These are phyloP conservation scores for Emmonsiellopsis sp. DNA, from an alignment of 2,329 filamentous ascomycete species.

Conservation along the genomic window DNA sequence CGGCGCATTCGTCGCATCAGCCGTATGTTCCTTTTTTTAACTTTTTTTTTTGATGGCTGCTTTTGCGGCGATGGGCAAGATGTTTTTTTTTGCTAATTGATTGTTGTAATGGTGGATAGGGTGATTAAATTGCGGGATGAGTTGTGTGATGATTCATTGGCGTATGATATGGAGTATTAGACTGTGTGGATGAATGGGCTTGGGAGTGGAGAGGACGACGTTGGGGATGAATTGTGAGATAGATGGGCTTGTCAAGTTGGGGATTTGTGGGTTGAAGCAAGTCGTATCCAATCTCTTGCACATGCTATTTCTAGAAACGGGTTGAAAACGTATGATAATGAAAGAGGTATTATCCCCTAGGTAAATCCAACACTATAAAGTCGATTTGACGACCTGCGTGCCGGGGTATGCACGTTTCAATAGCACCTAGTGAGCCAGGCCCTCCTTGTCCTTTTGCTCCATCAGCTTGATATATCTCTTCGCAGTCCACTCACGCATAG, in stretches of 20 bases:
- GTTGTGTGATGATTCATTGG: slow-evolving; percentile 33
- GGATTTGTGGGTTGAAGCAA: neutral
- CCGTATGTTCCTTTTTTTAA: slow-evolving; percentile 24
- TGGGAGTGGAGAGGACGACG: neutral
- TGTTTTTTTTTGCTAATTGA: neutral
- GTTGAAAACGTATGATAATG: too few relatives aligned
- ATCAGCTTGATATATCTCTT: slow-evolving; percentile 6
- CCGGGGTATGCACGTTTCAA: too few relatives aligned
- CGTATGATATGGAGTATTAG: slow-evolving; percentile 33
- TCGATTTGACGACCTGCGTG: too few relatives aligned
- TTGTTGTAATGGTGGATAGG: slow-evolving; percentile 15
- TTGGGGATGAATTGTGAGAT: neutral
- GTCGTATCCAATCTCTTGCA: neutral
- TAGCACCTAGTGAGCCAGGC: neutral
- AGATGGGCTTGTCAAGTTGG: too few relatives aligned
- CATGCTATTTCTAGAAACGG: neutral
- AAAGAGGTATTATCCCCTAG: too few relatives aligned
- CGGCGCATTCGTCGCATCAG: slow-evolving; percentile 36
- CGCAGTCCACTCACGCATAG: slow-evolving; percentile 10
- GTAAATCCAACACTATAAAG: too few relatives aligned
- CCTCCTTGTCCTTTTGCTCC: slow-evolving; percentile 6
- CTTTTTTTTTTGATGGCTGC: neutral
- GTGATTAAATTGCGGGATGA: slow-evolving; percentile 31
- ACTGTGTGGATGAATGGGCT: slow-evolving; percentile 1
- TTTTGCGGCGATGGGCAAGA: neutral